Percentiles rank a stretch among this genome's conserved stretches.
Conservation (phyloP, 2,329 filamentous ascomycete genomes). For the Colletotrichum trifolii region DNA sequence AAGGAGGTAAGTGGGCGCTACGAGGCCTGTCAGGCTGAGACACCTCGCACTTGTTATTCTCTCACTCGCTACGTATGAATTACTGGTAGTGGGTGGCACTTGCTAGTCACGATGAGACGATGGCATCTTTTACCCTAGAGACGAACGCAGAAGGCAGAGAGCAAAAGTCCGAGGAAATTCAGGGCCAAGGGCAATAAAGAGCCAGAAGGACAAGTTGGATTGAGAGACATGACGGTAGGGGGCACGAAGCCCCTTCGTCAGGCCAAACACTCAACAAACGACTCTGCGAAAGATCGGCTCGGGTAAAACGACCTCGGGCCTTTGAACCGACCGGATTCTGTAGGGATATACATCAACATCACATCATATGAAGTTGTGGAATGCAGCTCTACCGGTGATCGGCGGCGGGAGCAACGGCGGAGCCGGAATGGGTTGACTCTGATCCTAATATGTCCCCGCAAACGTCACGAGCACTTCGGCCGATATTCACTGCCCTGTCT, state of each 20-base stretch:
- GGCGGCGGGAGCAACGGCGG: constrained; percentile 31
- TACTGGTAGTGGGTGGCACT: no score
- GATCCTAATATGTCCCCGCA: constrained; percentile 20
- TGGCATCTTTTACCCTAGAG: no score
- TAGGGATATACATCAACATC: neutral
- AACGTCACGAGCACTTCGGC: constrained; percentile 30
- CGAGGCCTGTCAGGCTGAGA: constrained; percentile 22
- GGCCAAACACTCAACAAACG: no score
- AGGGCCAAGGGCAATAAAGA: no score
- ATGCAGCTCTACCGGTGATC: constrained; percentile 23
- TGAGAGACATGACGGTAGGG: no score
- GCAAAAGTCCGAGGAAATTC: no score
- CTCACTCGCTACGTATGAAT: constrained; percentile 3
- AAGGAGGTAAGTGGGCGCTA: constrained; percentile 24
- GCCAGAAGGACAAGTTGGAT: no score
- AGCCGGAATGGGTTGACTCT: constrained; percentile 21
- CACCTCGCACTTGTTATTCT: constrained; percentile 16
- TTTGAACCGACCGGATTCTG: neutral
- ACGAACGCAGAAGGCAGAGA: no score
- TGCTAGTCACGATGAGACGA: no score
- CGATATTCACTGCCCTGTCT: constrained; percentile 20
- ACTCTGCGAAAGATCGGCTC: no score
- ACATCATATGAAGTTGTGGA: constrained; percentile 7
- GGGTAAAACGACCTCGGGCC: no score
- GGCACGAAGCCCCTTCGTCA: no score